Base-by-base conservation (phyloP, 1,284 basidiomycete genomes). In the Microbotryum violaceum region DNA sequence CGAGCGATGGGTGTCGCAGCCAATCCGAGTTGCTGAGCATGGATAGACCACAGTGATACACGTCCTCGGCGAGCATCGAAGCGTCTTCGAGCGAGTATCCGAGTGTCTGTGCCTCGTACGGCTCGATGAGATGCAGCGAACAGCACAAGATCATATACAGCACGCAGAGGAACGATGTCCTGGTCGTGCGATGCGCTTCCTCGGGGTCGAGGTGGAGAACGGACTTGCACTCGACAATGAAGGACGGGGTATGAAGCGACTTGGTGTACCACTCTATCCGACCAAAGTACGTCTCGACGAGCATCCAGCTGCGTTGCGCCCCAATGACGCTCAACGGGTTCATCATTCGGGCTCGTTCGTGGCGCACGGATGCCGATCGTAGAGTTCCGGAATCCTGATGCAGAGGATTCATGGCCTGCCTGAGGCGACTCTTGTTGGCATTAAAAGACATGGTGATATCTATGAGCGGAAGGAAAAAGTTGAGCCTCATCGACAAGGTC, bases 111-210 rank as follows among this genome's bases (percentile, higher is more conserved):
- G 66, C 57, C 51, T 61, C 67, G 49, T 63, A 51, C 37, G 66
- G 48, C 33, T 69, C 63, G 20, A 70, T 61, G n/a, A 72, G 67
- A 52, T 74, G 72, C 29, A 72, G 65, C 0, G 72, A 67, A 37
- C 73, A 57, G 37, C 70, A 71, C 18, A 73, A 58, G 45, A 73
- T 70, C 62, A 73, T 68, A 54, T 72, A 70, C 54, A 71, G 69
- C 49, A 70, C 64, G 29, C 67, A 70, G 46, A 74, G 62, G 50
- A 67, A 60, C n/a, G 70, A 53, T 10, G 46, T 42, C 37, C 37
- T 42, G 37, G 37, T 42, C 18, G 25, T 21, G 21, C 52, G 37
- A n/a, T 54, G 37, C 29, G 25, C 20, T 54, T 54, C 23, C 20
- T 49, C 37, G 12, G 37, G 37, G 37, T 42, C 37, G 37, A 42